These are phyloP conservation scores for Dissoconium aciculare DNA, from an alignment of 2,329 filamentous ascomycete genomes.

Conservation along the genomic window DNA sequence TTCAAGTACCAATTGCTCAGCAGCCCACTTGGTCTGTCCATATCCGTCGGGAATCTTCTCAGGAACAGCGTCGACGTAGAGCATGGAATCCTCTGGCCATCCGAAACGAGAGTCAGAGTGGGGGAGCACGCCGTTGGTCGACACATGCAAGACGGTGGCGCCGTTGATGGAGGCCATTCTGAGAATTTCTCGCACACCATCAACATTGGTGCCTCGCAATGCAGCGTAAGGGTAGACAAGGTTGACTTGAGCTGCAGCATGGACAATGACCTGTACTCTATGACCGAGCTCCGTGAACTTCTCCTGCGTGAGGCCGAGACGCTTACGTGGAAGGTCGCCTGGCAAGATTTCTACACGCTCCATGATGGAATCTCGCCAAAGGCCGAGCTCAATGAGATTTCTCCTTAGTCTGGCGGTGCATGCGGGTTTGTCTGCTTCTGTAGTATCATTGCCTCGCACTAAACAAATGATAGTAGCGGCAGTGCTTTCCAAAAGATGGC, in stretches of 20 bases:
- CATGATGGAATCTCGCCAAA: constrained; percentile 64
- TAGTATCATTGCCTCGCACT: constrained; percentile 55
- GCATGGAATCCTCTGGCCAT: constrained; percentile 55
- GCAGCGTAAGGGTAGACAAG: constrained; percentile 70
- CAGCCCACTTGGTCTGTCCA: constrained; percentile 69
- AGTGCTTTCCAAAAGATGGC: constrained; percentile 51
- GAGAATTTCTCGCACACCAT: constrained; percentile 62
- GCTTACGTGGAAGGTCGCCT: constrained; percentile 54
- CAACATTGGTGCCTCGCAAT: constrained; percentile 57
- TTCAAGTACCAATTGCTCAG: constrained; percentile 58
- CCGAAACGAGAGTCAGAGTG: constrained; percentile 46
- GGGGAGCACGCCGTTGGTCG: constrained; percentile 66
- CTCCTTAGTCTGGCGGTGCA: constrained; percentile 59
- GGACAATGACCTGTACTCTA: constrained; percentile 57
- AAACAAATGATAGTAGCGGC: constrained; percentile 57
- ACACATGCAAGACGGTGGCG: constrained; percentile 63
- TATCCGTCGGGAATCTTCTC: constrained; percentile 57
- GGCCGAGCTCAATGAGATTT: constrained; percentile 61
- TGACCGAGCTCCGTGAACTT: constrained; percentile 50
- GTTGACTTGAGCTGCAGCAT: constrained; percentile 65
- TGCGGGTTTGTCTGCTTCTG: constrained; percentile 46
- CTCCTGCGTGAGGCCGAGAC: constrained; percentile 52
- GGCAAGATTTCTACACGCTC: constrained; percentile 64
- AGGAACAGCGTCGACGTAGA: constrained; percentile 53
- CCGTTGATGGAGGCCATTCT: constrained; percentile 52